Evolutionary conservation across 768 basidiomycete species (phyloP).

Genomic region (Suillus luteus): DNA sequence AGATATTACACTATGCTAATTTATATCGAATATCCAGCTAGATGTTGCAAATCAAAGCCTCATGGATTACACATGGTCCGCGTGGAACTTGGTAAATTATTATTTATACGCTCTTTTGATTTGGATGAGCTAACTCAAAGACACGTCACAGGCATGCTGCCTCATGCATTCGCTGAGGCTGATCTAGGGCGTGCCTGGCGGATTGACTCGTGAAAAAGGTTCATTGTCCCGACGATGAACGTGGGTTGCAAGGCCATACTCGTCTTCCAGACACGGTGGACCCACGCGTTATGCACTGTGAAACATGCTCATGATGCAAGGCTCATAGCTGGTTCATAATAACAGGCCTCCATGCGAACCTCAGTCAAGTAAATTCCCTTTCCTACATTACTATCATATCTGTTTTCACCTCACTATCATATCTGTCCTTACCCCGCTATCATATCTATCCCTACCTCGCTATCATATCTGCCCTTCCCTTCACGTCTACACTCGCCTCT

Average conservation of each 20-base stretch:
- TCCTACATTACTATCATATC: background rate
- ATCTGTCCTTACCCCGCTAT: too few species aligned
- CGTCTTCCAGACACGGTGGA: background rate
- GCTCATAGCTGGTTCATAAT: background rate
- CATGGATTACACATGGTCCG: background rate
- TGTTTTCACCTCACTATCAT: too few species aligned
- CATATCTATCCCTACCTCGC: too few species aligned
- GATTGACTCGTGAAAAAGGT: background rate
- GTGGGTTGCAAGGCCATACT: background rate
- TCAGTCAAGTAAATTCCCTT: background rate
- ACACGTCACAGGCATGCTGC: background rate
- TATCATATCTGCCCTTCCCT: background rate
- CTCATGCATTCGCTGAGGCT: background rate
- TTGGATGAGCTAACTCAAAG: background rate
- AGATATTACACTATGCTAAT: background rate
- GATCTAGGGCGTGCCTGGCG: background rate
- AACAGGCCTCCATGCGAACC: background rate
- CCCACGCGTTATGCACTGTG: background rate
- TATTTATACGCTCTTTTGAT: background rate
- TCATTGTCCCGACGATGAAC: background rate
- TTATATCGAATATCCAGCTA: background rate
- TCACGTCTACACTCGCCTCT: background rate
- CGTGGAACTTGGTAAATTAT: background rate
- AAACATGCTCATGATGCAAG: background rate
- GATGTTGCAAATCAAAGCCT: background rate